Evolutionary conservation across 371 early-diverging fungal species (phyloP).

Genomic region (Choanephora cucurbitarum): DNA sequence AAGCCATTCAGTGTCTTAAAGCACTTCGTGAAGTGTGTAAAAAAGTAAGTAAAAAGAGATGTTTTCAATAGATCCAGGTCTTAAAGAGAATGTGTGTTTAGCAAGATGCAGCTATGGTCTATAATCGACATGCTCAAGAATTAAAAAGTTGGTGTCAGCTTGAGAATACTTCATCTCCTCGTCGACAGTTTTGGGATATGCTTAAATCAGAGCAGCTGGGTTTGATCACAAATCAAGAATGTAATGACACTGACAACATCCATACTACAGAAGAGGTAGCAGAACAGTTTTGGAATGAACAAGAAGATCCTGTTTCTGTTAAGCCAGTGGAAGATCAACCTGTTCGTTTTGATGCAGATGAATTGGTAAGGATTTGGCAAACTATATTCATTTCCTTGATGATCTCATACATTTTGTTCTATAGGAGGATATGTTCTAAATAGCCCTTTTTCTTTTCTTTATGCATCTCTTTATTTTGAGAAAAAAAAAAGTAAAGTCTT

Average conservation of each 20-base stretch:
- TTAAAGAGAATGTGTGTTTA: no score
- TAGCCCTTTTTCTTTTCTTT: neutral
- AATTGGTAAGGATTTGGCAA: conserved; percentile 14
- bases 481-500: no score
- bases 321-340: conserved; percentile 7
- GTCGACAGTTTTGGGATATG: conserved; percentile 42
- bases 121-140: conserved; percentile 42
- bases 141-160: conserved; percentile 29
- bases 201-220: conserved; percentile 32
- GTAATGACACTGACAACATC: conserved; percentile 25
- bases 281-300: conserved; percentile 5
- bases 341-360: conserved; percentile 15
- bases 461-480: no score
- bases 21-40: conserved; percentile 47
- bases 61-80: no score
- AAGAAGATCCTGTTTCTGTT: neutral
- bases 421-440: neutral
- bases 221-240: conserved; percentile 43
- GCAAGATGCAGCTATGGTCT: conserved; percentile 45
- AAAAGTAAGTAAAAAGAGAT: no score
- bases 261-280: conserved; percentile 31
- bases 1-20: conserved; percentile 54
- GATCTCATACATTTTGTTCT: neutral
- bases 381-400: no score
- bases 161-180: conserved; percentile 19